phyloP scores from a whole-genome alignment of 306 rosid species.

The Senna siamea region DNA sequence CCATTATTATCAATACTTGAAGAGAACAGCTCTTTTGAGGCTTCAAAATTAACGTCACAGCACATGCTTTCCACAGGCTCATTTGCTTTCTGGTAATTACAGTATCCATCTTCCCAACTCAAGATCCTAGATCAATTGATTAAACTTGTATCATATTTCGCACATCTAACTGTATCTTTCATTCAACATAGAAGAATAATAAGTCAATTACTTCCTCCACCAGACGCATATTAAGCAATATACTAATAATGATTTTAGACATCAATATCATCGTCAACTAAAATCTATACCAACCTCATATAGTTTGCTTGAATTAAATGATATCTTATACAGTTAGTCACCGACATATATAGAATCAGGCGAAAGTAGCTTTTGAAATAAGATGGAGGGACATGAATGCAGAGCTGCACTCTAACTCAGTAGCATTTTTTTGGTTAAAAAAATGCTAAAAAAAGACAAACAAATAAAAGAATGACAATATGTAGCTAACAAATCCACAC shows the following conservation, averaged over 20 bases:
- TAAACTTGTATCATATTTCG: too few species aligned
- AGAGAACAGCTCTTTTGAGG: constrained; percentile 37
- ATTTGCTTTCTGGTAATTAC: constrained; percentile 51
- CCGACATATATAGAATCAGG: neutral
- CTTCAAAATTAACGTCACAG: constrained; percentile 44
- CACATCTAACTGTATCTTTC: too few species aligned
- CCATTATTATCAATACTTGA: constrained; percentile 40
- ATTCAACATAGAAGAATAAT: constrained; percentile 14
- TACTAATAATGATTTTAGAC: neutral
- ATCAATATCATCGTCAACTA: too few species aligned
- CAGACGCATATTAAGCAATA: constrained; percentile 22
- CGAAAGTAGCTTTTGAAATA: neutral
- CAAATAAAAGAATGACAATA: too few species aligned
- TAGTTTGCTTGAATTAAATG: neutral
- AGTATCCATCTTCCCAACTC: constrained; percentile 84
- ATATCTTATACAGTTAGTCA: neutral
- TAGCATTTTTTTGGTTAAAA: neutral
- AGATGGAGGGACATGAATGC: neutral
- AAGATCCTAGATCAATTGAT: constrained; percentile 61
- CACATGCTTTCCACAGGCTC: constrained; percentile 39
- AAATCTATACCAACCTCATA: too few species aligned
- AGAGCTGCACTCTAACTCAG: neutral
- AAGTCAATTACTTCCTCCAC: constrained; percentile 5
- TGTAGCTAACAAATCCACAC: constrained; percentile 12
- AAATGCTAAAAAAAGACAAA: too few species aligned